A percentile compares a stretch with the other conserved stretches of the same genome.
Evolutionary conservation across 2,329 filamentous ascomycete genomes (phyloP).

Genomic region (Phyllosticta ampelicida): DNA sequence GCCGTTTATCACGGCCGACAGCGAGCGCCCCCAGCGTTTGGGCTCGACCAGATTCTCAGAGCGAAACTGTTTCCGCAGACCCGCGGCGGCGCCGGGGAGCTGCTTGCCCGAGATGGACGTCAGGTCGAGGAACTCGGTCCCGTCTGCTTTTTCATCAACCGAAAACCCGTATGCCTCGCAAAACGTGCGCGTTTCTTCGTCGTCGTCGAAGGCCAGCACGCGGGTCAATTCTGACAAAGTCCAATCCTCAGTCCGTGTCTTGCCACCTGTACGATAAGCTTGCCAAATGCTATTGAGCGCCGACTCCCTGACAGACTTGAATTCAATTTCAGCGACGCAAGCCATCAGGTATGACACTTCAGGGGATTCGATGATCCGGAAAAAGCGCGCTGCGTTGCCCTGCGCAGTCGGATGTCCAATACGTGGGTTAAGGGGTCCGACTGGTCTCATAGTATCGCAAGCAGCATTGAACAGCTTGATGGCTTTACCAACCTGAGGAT

Average conservation of each 20-base stretch:
- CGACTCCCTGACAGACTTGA: slow-evolving; percentile 47
- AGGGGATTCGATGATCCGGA: slow-evolving; percentile 43
- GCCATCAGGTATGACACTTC: slow-evolving; percentile 51
- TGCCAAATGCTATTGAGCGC: slow-evolving; percentile 46
- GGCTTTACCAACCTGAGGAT: slow-evolving; percentile 45
- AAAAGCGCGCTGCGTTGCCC: slow-evolving; percentile 49
- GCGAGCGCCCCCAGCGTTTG: slow-evolving; percentile 45
- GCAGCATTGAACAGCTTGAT: slow-evolving; percentile 47
- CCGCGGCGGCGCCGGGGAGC: slow-evolving; percentile 19
- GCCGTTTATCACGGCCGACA: slow-evolving; percentile 48
- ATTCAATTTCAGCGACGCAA: slow-evolving; percentile 53
- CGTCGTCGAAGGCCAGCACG: slow-evolving; percentile 45
- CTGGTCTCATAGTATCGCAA: slow-evolving; percentile 41
- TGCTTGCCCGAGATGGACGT: slow-evolving; percentile 32
- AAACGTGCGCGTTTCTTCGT: slow-evolving; percentile 43
- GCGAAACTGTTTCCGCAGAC: slow-evolving; percentile 39
- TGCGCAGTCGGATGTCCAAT: slow-evolving; percentile 44
- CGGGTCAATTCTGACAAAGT: slow-evolving; percentile 41
- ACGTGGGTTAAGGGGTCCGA: slow-evolving; percentile 40
- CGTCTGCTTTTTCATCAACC: slow-evolving; percentile 37
- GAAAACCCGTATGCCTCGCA: slow-evolving; percentile 43
- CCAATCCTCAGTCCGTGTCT: slow-evolving; percentile 44
- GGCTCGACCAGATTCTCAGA: slow-evolving; percentile 45
- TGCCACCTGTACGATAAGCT: slow-evolving; percentile 42
- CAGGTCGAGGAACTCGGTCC: slow-evolving; percentile 42